Conservation (phyloP, 805 yeast species). For the Saccharomycopsis schoenii region DNA sequence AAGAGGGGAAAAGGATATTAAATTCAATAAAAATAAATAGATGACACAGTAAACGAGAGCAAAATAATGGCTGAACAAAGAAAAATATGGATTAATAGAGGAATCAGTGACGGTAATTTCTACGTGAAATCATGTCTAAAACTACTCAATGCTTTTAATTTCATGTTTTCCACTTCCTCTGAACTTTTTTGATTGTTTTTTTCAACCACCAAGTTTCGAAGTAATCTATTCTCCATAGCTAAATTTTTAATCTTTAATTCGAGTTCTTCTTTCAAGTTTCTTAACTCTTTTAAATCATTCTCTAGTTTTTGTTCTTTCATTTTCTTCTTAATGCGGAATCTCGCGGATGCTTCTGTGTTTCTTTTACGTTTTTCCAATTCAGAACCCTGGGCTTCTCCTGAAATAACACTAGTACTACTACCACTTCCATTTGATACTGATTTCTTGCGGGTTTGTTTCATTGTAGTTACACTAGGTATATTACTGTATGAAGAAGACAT, state of each 20-base stretch:
- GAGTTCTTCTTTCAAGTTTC: conserved; percentile 51
- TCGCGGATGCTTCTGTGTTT: conserved; percentile 90
- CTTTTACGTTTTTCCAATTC: conserved; percentile 71
- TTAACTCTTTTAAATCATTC: conserved; percentile 58
- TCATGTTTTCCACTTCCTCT: conserved; percentile 43
- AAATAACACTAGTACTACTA: not conserved
- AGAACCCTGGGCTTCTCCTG: conserved; percentile 21
- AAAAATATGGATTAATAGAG: too few relatives aligned
- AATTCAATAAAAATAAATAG: not conserved
- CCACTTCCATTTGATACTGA: not conserved
- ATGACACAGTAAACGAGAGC: not conserved
- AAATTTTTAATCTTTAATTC: conserved; percentile 72
- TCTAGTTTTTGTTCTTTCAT: conserved; percentile 88
- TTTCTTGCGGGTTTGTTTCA: not conserved
- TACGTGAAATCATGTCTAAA: conserved; percentile 3
- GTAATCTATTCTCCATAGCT: conserved; percentile 86
- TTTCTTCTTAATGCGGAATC: conserved; percentile 89
- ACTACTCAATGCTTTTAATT: conserved; percentile 32
- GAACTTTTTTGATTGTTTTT: conserved; percentile 49
- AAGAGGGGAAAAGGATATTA: not conserved
- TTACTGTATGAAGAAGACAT: not conserved
- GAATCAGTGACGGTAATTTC: not conserved
- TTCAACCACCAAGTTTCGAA: conserved; percentile 75
- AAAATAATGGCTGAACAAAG: too few relatives aligned
- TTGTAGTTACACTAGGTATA: not conserved